phyloP scores from a whole-genome alignment of 208 protist species.

The Herpetomonas tarakana region DNA sequence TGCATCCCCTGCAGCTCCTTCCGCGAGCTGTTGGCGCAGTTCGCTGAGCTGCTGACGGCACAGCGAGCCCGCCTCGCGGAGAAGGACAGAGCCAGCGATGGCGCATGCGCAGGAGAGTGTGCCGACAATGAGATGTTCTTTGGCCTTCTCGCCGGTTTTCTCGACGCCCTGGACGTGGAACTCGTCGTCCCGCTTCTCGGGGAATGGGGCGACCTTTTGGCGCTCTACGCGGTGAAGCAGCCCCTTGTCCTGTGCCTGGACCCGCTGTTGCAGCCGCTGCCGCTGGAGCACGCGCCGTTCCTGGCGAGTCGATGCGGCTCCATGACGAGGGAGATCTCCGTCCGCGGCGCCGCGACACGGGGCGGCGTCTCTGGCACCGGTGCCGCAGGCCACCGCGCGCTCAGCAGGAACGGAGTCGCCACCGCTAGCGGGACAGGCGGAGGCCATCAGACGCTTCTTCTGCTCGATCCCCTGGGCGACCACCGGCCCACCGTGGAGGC shows the following conservation, averaged over 20 bases:
- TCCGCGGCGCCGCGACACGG: conserved; percentile 10
- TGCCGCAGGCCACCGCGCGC: not conserved
- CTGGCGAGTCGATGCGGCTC: conserved; percentile 32
- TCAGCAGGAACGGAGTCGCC: not conserved
- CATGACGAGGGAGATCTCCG: conserved; percentile 34
- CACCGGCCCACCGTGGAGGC: not conserved
- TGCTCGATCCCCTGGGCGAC: not conserved
- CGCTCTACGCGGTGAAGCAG: conserved; percentile 27
- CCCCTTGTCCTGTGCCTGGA: conserved; percentile 70
- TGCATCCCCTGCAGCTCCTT: conserved; percentile 18
- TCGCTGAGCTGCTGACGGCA: too few relatives aligned
- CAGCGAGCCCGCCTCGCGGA: too few relatives aligned
- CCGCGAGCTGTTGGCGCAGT: conserved; percentile 14
- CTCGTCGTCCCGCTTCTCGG: conserved; percentile 31
- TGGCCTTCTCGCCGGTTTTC: too few relatives aligned
- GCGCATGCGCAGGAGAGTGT: too few relatives aligned
- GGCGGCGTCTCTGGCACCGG: conserved; percentile 7
- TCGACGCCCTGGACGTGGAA: conserved; percentile 12
- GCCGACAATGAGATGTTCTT: too few relatives aligned
- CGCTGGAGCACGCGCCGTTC: conserved; percentile 49
- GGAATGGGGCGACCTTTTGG: conserved; percentile 34
- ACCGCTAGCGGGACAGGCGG: not conserved
- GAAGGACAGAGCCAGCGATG: too few relatives aligned
- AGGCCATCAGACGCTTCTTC: not conserved
- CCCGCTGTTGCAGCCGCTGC: conserved; percentile 56